Evolutionary conservation across 306 rosid species (phyloP).

Genomic region (Leucaena leucocephala): DNA sequence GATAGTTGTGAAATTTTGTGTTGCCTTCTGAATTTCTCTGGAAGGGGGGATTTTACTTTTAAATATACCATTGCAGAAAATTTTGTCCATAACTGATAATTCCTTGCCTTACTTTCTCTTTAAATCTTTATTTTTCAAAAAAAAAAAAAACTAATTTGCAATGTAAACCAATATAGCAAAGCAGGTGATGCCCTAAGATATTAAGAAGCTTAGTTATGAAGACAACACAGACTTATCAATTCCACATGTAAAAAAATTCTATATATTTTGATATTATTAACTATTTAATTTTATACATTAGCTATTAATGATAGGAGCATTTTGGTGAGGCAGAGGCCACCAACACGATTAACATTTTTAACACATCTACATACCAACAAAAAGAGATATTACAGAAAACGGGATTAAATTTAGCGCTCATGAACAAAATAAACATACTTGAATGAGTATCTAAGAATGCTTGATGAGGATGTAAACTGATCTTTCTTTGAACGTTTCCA

Average conservation of each 20-base stretch:
- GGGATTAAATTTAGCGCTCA: not conserved
- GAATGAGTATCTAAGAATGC: slow-evolving; percentile 66
- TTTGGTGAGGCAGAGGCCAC: not conserved
- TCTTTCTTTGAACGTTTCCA: slow-evolving; percentile 60
- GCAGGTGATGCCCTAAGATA: not conserved
- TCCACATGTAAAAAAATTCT: not conserved
- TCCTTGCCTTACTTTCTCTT: not conserved
- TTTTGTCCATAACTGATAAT: not conserved
- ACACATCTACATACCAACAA: not conserved
- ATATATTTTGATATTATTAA: not conserved
- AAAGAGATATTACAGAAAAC: not conserved
- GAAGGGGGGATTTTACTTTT: not conserved
- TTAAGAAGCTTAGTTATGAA: not conserved
- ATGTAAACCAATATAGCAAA: not conserved
- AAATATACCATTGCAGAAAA: not conserved
- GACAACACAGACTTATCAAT: not conserved
- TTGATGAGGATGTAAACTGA: slow-evolving; percentile 60
- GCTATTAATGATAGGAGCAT: slow-evolving; percentile 5
- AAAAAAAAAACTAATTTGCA: not conserved
- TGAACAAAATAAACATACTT: slow-evolving; percentile 50
- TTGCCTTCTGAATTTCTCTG: slow-evolving; percentile 15
- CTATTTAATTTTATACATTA: not conserved
- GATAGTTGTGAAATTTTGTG: slow-evolving; percentile 18
- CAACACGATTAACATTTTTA: not conserved
- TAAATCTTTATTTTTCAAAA: not conserved